These are phyloP conservation scores for Pyrenophora tritici-repentis DNA, from an alignment of 2,329 filamentous ascomycete species.

Conservation along the genomic window DNA sequence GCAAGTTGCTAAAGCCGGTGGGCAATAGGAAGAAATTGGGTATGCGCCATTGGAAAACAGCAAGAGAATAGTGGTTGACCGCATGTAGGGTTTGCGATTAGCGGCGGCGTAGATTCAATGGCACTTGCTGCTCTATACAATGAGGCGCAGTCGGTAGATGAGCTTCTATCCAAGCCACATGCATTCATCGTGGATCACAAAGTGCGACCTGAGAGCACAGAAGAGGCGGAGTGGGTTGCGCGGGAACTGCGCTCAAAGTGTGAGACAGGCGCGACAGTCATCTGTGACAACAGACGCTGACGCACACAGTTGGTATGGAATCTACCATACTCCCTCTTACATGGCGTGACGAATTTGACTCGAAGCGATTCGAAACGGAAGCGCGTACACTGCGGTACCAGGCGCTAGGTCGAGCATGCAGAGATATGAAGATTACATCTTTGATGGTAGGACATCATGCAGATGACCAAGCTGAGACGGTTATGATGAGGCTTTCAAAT, in stretches of 20 bases:
- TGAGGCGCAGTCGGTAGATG: conserved; percentile 18
- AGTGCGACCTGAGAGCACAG: conserved; percentile 58
- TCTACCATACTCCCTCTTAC: conserved; percentile 44
- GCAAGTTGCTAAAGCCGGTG: conserved; percentile 4
- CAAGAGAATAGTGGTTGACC: conserved; percentile 6
- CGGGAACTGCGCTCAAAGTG: conserved; percentile 52
- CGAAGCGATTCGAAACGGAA: conserved; percentile 72
- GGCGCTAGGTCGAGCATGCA: conserved; percentile 67
- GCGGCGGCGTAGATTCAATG: conserved; percentile 98
- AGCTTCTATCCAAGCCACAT: conserved; percentile 44
- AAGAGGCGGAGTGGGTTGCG: conserved; percentile 60
- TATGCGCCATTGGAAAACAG: conserved; percentile 1
- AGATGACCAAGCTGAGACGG: conserved; percentile 90
- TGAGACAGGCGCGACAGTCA: conserved; percentile 29
- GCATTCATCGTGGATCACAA: conserved; percentile 67
- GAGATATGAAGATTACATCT: conserved; percentile 56
- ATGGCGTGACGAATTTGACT: conserved; percentile 49
- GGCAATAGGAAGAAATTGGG: conserved; percentile 16
- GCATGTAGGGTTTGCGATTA: conserved; percentile 71
- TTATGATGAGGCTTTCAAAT: conserved; percentile 75
- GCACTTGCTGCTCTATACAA: conserved; percentile 78
- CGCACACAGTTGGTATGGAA: conserved; percentile 32
- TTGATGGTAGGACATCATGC: conserved; percentile 84
- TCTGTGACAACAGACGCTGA: conserved; percentile 14
- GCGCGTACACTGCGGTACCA: conserved; percentile 78